phyloP scores from a whole-genome alignment of 495 filamentous ascomycete species.

The Penicillium pancosmium region DNA sequence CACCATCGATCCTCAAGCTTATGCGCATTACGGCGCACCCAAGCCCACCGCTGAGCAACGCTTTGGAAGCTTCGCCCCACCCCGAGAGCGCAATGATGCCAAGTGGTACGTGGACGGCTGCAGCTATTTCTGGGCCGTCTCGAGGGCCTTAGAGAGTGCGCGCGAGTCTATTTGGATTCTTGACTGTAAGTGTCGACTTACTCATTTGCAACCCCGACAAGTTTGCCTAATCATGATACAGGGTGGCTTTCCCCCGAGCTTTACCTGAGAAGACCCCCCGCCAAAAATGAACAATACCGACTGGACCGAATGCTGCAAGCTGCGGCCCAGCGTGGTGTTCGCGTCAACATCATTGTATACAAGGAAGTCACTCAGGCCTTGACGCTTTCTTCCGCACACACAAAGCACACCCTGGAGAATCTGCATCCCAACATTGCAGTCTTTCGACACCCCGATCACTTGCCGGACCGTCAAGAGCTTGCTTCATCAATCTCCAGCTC shows the following conservation, averaged over 20 bases:
- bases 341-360: conserved; percentile 90
- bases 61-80: conserved; percentile 81
- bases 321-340: conserved; percentile 85
- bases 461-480: conserved; percentile 67
- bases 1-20: conserved; percentile 53
- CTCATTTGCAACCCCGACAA: not conserved
- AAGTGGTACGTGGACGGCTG: conserved; percentile 97
- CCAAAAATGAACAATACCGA: conserved; percentile 80
- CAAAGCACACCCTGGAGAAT: conserved; percentile 77
- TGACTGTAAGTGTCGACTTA: conserved; percentile 46
- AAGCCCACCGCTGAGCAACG: conserved; percentile 60
- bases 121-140: conserved; percentile 90
- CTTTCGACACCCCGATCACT: conserved; percentile 90
- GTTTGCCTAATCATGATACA: conserved; percentile 22
- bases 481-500: conserved; percentile 51
- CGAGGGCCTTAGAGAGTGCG: conserved; percentile 79
- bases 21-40: conserved; percentile 48
- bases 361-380: conserved; percentile 88
- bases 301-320: conserved; percentile 86
- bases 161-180: conserved; percentile 87
- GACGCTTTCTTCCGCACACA: conserved; percentile 81
- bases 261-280: conserved; percentile 84
- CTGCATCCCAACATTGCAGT: conserved; percentile 88
- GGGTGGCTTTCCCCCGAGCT: conserved; percentile 91
- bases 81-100: conserved; percentile 61